Evolutionary conservation across 2,329 filamentous ascomycete species (phyloP), one percentile per base, ranked within the genome.

Genomic region (Dactylellina haptotyla): DNA sequence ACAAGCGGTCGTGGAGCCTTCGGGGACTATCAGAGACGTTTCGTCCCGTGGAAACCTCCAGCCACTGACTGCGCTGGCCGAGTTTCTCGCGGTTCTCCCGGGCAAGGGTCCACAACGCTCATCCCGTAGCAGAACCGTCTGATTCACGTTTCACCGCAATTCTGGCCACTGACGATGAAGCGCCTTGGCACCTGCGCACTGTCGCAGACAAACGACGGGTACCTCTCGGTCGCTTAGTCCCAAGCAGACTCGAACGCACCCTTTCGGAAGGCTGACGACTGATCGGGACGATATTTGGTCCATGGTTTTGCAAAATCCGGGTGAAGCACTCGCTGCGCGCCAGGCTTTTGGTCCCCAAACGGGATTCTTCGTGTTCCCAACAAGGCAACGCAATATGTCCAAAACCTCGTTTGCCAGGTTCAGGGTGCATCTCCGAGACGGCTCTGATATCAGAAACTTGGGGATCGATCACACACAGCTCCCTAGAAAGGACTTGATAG

Each of bases 101-200:
- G 45, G 25, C n/a, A 30, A 51, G 46, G 26, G 46, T n/a, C 30
- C 30, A 18, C 53, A 56, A 56, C 57, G 65, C 63, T 62, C 12
- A 30, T 43, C 53, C 43, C 58, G 67, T 72, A 63, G 34, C 67
- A 72, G 43, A 72, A 72, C 45, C 59, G 67, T 72, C 67, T 57
- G 61, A 72, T 34, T 59, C 45, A 50, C 37, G 67, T 72, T 72
- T 72, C 67, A 72, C 48, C 10, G 14, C 26, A 26, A 26, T 20
- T 39, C 16, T 20, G 25, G 10, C 20, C 12, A 37, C n/a, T 53
- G 30, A 16, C 20, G 23, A 51, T 65, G 51, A 64, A 59, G 58
- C 67, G n/a, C 26, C 59, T 62, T 58, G 50, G 51, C 59, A 34
- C 30, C 46, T 51, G 41, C 34, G 25, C 10, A n/a, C 14, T 26